A percentile compares a stretch with the other conserved stretches of the same genome.
Conservation (phyloP, 345 rosid genomes). For the Euphorbia pulcherrima region DNA sequence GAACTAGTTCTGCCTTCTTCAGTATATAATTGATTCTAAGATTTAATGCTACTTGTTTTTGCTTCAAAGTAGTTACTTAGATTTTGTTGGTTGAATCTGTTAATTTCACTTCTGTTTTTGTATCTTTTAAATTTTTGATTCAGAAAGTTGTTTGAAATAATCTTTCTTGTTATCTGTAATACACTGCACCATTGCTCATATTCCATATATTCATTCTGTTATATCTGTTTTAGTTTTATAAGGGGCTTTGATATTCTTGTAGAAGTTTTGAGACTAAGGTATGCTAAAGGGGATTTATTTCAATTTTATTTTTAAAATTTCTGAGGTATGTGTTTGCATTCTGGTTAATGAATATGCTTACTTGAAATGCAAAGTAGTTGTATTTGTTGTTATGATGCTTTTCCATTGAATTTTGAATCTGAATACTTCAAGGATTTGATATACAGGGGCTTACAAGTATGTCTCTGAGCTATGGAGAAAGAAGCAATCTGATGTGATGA, state of each 20-base stretch:
- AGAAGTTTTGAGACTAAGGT: too few relatives aligned
- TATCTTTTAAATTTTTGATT: background rate
- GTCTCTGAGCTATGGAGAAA: conserved; percentile 99
- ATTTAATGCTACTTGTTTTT: background rate
- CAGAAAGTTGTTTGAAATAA: background rate
- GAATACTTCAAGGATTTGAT: background rate
- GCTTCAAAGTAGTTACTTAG: background rate
- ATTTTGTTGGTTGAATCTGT: background rate
- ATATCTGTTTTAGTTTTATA: too few relatives aligned
- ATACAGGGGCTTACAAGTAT: conserved; percentile 86
- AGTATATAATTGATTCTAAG: background rate
- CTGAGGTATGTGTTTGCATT: background rate
- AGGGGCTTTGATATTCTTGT: too few relatives aligned
- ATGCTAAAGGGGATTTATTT: too few relatives aligned
- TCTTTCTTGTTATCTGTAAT: background rate
- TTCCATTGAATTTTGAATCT: background rate
- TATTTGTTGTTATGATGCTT: background rate
- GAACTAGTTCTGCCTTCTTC: background rate
- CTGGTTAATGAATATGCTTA: background rate
- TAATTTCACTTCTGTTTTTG: background rate
- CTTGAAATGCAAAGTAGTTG: background rate
- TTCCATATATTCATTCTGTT: background rate
- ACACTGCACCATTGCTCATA: background rate
- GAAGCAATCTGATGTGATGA: conserved; percentile 99
- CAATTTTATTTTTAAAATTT: too few relatives aligned